Evolutionary conservation across 768 basidiomycete genomes (phyloP).

Genomic region (Boletus barrowsii): DNA sequence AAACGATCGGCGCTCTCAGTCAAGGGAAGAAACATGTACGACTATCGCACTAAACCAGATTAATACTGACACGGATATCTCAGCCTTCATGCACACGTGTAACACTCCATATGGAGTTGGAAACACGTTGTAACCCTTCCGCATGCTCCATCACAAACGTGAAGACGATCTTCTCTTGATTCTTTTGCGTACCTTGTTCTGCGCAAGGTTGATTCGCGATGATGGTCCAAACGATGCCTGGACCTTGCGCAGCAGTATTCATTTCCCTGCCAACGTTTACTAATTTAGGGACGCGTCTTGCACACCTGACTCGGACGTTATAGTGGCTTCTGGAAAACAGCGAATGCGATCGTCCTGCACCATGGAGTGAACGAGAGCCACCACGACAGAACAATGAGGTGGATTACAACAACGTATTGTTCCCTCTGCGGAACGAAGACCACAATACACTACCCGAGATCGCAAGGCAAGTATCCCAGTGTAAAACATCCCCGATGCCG

Average conservation of each 20-base stretch:
- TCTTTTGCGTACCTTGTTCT: background rate
- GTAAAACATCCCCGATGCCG: too few relatives aligned
- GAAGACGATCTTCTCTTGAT: background rate
- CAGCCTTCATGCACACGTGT: background rate
- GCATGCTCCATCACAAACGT: conserved; percentile 8
- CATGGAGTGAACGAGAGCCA: background rate
- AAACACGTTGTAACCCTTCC: conserved; percentile 5
- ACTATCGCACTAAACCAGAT: background rate
- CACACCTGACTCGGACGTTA: background rate
- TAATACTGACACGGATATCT: background rate
- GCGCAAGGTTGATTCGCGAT: background rate
- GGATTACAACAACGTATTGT: too few relatives aligned
- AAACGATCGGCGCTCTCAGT: conserved; percentile 8
- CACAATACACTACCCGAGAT: too few relatives aligned
- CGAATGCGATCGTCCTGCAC: too few relatives aligned
- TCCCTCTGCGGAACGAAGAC: too few relatives aligned
- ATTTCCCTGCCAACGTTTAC: background rate
- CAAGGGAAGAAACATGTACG: background rate
- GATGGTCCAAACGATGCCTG: background rate
- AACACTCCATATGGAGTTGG: background rate
- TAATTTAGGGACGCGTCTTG: background rate
- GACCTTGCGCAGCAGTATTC: conserved; percentile 6
- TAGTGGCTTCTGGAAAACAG: background rate
- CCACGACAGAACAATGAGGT: background rate
- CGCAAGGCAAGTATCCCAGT: too few relatives aligned